phyloP scores from a whole-genome alignment of 371 early-diverging fungal genomes.

The Rhizopus sp. region DNA sequence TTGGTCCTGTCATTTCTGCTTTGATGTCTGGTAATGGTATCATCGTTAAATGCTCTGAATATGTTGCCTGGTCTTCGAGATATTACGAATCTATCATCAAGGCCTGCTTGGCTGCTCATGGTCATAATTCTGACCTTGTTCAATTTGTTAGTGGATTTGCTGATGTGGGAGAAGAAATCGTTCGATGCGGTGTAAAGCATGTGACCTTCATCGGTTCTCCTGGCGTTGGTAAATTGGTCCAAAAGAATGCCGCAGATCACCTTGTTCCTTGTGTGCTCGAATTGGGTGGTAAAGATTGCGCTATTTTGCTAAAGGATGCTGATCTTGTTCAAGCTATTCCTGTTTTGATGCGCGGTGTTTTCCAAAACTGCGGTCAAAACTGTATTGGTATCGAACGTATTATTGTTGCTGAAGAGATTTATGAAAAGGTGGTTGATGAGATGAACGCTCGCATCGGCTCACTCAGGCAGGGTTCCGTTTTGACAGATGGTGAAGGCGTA shows the following conservation, averaged over 20 bases:
- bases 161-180: conserved; percentile 78
- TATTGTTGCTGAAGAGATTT: conserved; percentile 65
- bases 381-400: conserved; percentile 84
- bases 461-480: conserved; percentile 71
- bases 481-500: conserved; percentile 67
- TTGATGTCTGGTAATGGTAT: conserved; percentile 86
- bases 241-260: conserved; percentile 69
- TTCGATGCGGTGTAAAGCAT: conserved; percentile 66
- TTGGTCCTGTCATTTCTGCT: conserved; percentile 84
- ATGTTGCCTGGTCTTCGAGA: conserved; percentile 79
- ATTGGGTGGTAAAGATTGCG: conserved; percentile 90
- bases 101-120: conserved; percentile 66
- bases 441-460: conserved; percentile 55
- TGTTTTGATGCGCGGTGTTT: conserved; percentile 76
- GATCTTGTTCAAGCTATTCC: conserved; percentile 70
- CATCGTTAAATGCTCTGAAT: conserved; percentile 83
- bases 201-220: conserved; percentile 88
- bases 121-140: conserved; percentile 76
- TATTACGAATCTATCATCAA: conserved; percentile 69
- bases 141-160: conserved; percentile 81
- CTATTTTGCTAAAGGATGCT: conserved; percentile 75
- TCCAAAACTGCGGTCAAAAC: conserved; percentile 89
- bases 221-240: conserved; percentile 76
- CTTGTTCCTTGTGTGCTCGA: conserved; percentile 88
- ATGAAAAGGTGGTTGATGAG: conserved; percentile 70